These are phyloP conservation scores for Colletotrichum lupini DNA, from an alignment of 2,329 filamentous ascomycete genomes.

Conservation along the genomic window DNA sequence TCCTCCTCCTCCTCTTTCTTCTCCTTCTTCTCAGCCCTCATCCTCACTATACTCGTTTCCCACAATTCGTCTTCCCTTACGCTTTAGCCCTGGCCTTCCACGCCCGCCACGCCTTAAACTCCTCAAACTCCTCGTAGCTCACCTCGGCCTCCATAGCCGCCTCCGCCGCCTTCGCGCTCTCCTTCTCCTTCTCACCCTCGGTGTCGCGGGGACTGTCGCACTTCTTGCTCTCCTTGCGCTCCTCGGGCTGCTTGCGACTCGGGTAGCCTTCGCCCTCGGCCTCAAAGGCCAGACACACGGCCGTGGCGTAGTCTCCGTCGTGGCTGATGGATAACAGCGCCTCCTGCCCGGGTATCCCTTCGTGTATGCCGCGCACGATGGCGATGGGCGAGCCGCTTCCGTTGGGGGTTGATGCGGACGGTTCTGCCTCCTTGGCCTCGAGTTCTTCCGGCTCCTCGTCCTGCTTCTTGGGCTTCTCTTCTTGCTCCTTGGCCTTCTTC, in stretches of 20 bases:
- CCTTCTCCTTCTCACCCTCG: neutral
- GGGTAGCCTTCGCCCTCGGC: too few relatives aligned
- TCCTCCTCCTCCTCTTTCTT: too few relatives aligned
- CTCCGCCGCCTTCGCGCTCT: neutral
- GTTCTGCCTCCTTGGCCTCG: constrained; percentile 35
- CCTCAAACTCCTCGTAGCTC: neutral
- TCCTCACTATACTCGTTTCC: too few relatives aligned
- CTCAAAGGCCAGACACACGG: constrained; percentile 68
- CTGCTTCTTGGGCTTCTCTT: too few relatives aligned
- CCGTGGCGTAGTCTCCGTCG: constrained; percentile 84
- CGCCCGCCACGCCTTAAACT: neutral
- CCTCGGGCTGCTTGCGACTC: too few relatives aligned
- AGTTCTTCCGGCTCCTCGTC: neutral
- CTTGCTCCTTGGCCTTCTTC: neutral
- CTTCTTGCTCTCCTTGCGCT: too few relatives aligned
- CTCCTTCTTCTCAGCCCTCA: too few relatives aligned
- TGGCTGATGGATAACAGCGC: constrained; percentile 87
- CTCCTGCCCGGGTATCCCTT: constrained; percentile 55
- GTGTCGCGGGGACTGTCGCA: too few relatives aligned
- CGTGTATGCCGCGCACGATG: constrained; percentile 48
- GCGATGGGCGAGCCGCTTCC: constrained; percentile 57
- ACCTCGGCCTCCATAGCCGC: neutral
- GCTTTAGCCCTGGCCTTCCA: neutral
- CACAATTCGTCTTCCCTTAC: neutral
- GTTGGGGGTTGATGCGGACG: neutral